Conservation (phyloP, 495 filamentous ascomycete species). For the Collariella sp. region DNA sequence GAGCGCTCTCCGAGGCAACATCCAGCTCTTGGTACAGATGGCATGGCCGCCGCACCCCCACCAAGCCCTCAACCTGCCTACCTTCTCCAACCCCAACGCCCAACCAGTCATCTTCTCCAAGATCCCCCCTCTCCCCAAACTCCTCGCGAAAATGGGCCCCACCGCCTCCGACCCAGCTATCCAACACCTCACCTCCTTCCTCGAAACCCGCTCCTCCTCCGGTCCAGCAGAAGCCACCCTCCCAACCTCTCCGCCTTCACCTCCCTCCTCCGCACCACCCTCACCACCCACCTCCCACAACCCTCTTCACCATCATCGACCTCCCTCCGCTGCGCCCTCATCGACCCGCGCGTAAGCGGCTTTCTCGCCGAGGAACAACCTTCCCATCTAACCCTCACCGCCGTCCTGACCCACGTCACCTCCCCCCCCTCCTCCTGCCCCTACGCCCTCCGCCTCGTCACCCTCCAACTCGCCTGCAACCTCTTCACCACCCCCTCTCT, state of each 20-base stretch:
- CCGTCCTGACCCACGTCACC: constrained; percentile 54
- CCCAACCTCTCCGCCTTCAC: constrained; percentile 49
- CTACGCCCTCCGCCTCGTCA: constrained; percentile 76
- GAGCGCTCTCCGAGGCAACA: constrained; percentile 56
- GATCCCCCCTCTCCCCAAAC: constrained; percentile 73
- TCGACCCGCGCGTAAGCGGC: constrained; percentile 76
- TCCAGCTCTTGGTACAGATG: constrained; percentile 66
- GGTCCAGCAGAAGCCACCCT: constrained; percentile 52
- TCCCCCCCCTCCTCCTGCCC: constrained; percentile 41
- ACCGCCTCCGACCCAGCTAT: constrained; percentile 46
- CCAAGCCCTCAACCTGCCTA: constrained; percentile 57
- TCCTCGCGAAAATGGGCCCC: constrained; percentile 64
- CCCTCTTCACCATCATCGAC: constrained; percentile 72
- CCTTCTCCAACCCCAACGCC: constrained; percentile 51
- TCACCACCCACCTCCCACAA: constrained; percentile 45
- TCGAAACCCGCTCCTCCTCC: constrained; percentile 45
- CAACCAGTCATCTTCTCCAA: constrained; percentile 69
- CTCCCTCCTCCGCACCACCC: constrained; percentile 41
- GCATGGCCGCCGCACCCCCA: constrained; percentile 74
- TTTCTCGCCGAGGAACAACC: constrained; percentile 75
- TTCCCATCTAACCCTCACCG: constrained; percentile 51
- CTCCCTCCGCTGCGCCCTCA: constrained; percentile 64
- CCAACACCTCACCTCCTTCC: constrained; percentile 52
- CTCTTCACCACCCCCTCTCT: constrained; percentile 56
- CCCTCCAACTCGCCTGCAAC: constrained; percentile 55